Evolutionary conservation across 768 basidiomycete species (phyloP).

Genomic region (Polyporus arcularius): DNA sequence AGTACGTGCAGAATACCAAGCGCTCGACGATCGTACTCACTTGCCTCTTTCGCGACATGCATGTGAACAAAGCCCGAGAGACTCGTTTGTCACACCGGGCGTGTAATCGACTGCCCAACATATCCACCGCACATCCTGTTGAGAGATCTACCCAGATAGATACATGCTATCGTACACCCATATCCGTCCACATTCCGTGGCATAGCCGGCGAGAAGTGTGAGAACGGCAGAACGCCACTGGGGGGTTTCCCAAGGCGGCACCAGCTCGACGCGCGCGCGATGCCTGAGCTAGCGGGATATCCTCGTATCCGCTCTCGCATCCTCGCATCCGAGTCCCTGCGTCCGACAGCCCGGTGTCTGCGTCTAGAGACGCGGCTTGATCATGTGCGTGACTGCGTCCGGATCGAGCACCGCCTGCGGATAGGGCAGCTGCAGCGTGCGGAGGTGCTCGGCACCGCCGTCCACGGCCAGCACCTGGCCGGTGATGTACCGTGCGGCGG

Average conservation of each 20-base stretch:
- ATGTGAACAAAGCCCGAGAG: background rate
- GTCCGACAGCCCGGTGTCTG: background rate
- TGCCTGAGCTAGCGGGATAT: background rate
- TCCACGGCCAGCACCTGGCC: slow-evolving; percentile 77
- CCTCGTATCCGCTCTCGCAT: slow-evolving; percentile 1
- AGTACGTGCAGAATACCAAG: too few relatives aligned
- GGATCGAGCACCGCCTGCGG: slow-evolving; percentile 67
- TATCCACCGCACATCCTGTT: background rate
- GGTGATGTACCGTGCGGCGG: slow-evolving; percentile 74
- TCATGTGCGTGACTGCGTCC: slow-evolving; percentile 46
- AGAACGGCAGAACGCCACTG: too few relatives aligned
- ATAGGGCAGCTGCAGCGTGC: slow-evolving; percentile 54
- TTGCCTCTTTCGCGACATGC: background rate
- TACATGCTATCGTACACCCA: slow-evolving; percentile 4
- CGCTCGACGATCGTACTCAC: background rate
- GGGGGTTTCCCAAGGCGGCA: background rate
- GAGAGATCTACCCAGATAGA: background rate
- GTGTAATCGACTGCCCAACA: background rate
- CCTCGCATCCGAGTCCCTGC: background rate
- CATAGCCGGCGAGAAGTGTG: background rate
- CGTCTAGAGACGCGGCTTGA: slow-evolving; percentile 45
- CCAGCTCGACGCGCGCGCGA: background rate
- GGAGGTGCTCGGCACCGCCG: slow-evolving; percentile 60
- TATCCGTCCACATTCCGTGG: slow-evolving; percentile 1
- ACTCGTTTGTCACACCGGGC: background rate